phyloP scores from a whole-genome alignment of 1,284 basidiomycete genomes.

The Earliella scabrosa region DNA sequence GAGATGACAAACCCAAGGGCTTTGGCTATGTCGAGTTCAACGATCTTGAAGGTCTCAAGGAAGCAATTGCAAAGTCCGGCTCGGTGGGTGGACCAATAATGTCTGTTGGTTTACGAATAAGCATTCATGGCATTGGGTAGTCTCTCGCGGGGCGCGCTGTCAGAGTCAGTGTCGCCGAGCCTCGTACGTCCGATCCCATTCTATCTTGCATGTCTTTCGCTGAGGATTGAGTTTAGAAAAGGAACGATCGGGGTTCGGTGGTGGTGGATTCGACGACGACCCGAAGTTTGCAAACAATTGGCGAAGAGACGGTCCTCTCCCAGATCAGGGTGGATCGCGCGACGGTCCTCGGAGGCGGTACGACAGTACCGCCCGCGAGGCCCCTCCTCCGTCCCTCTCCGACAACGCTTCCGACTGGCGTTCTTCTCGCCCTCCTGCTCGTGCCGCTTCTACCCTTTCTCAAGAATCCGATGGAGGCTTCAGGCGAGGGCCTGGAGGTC shows the following conservation, averaged over 20 bases:
- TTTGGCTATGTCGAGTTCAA: slow-evolving; percentile 98
- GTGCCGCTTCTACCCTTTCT: slow-evolving; percentile 32
- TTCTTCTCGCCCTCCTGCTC: slow-evolving; percentile 54
- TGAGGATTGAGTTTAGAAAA: too few relatives aligned
- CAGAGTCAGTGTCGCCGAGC: slow-evolving; percentile 92
- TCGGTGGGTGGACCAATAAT: slow-evolving; percentile 49
- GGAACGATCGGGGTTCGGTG: slow-evolving; percentile 64
- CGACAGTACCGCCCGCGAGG: slow-evolving; percentile 52
- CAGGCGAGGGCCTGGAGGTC: slow-evolving; percentile 58
- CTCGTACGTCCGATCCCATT: too few relatives aligned
- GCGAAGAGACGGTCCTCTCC: slow-evolving; percentile 88
- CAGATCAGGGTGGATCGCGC: slow-evolving; percentile 57
- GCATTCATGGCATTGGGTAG: slow-evolving; percentile 40
- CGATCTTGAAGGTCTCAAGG: slow-evolving; percentile 83
- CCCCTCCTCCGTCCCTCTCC: slow-evolving; percentile 52
- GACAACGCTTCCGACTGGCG: slow-evolving; percentile 76
- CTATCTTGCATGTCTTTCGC: too few relatives aligned
- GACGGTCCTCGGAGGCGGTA: slow-evolving; percentile 67
- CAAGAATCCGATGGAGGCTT: slow-evolving; percentile 52
- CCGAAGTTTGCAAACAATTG: slow-evolving; percentile 80
- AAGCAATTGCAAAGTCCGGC: slow-evolving; percentile 72
- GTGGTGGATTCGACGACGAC: slow-evolving; percentile 57
- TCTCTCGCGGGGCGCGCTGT: slow-evolving; percentile 80
- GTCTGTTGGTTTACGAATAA: slow-evolving; percentile 5
- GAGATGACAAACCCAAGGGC: slow-evolving; percentile 93